A percentile compares a stretch with the other conserved stretches of the same genome.
Evolutionary conservation across 495 filamentous ascomycete species (phyloP).

Genomic region (Trichoderma gamsii): DNA sequence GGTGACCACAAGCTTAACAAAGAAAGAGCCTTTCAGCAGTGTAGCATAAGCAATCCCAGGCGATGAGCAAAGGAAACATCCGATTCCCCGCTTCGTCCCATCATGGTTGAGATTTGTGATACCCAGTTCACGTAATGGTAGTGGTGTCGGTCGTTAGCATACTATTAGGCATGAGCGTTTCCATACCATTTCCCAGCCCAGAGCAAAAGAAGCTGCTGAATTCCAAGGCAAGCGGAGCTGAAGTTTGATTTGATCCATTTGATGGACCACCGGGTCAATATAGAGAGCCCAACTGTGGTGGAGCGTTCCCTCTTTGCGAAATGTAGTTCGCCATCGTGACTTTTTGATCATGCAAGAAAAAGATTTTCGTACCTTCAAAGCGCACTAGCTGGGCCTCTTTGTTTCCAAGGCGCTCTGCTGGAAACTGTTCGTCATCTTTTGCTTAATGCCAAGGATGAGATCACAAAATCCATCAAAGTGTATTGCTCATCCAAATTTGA

Average conservation of each 20-base stretch:
- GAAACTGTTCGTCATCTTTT: background rate
- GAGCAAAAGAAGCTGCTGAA: background rate
- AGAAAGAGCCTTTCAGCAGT: no score
- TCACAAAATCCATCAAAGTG: background rate
- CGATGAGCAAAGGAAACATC: no score
- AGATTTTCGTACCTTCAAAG: background rate
- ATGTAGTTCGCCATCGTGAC: background rate
- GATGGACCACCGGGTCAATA: background rate
- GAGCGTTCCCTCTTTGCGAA: background rate
- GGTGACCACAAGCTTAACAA: background rate
- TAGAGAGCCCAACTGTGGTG: background rate
- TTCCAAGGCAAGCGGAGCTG: background rate
- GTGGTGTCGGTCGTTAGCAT: background rate
- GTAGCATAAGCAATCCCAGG: no score
- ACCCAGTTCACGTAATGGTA: background rate
- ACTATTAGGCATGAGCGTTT: background rate
- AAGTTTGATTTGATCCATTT: background rate
- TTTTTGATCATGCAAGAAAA: slow-evolving; percentile 2
- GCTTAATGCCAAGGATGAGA: background rate
- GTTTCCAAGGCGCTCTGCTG: background rate
- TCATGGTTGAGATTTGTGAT: no score
- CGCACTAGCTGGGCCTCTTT: background rate
- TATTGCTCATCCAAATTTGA: slow-evolving; percentile 60
- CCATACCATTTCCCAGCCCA: background rate
- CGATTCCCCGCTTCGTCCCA: no score